These are phyloP conservation scores for Avicennia marina DNA, from an alignment of 257 asterid genomes.

Conservation along the genomic window DNA sequence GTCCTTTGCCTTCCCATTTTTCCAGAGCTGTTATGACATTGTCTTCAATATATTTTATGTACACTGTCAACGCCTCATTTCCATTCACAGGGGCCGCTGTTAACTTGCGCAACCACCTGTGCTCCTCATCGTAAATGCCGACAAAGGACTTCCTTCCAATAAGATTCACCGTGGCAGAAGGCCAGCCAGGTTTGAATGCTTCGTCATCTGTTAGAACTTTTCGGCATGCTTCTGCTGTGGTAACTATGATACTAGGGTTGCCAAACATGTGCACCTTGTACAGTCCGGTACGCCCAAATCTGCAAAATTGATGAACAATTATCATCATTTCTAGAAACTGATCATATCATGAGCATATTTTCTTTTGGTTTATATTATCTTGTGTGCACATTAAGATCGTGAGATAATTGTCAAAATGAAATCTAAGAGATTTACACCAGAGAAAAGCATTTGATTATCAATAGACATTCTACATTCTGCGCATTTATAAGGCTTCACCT, in stretches of 20 bases:
- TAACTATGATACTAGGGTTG: slow-evolving; percentile 69
- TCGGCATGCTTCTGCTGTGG: slow-evolving; percentile 71
- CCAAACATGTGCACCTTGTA: slow-evolving; percentile 87
- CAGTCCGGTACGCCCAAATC: slow-evolving; percentile 65
- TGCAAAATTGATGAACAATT: slow-evolving; percentile 9
- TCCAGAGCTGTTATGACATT: slow-evolving; percentile 50
- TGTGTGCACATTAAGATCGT: too few relatives aligned
- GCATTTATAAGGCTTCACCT: too few relatives aligned
- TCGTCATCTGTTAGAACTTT: slow-evolving; percentile 73
- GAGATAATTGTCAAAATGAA: too few relatives aligned
- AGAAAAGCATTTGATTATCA: neutral
- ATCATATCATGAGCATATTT: too few relatives aligned
- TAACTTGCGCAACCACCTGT: slow-evolving; percentile 62
- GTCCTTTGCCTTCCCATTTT: slow-evolving; percentile 67
- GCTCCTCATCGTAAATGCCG: slow-evolving; percentile 61
- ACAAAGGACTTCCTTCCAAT: slow-evolving; percentile 79
- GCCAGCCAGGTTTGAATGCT: slow-evolving; percentile 92
- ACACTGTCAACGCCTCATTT: slow-evolving; percentile 60
- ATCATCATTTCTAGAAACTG: neutral
- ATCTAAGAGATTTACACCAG: neutral
- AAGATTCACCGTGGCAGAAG: slow-evolving; percentile 56
- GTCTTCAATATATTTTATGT: slow-evolving; percentile 64
- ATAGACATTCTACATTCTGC: too few relatives aligned
- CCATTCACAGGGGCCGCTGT: slow-evolving; percentile 90
- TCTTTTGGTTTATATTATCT: too few relatives aligned